Evolutionary conservation across 2,329 filamentous ascomycete species (phyloP), one percentile per base, ranked within the genome.

Genomic region (Fusarium irregulare): DNA sequence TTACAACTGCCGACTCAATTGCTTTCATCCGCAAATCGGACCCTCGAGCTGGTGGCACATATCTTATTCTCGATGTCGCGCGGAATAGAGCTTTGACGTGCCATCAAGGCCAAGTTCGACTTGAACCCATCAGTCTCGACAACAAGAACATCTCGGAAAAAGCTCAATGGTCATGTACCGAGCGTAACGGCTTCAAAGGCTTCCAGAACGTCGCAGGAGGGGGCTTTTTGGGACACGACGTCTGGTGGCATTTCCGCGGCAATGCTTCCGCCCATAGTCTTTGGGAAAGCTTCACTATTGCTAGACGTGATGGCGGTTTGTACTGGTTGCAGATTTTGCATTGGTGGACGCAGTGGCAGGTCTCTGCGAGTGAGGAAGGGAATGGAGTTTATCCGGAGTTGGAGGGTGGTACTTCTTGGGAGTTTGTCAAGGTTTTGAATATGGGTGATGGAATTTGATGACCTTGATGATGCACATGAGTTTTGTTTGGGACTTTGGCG

Each of bases 261-360:
- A 58, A 21, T 12, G 56, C 56, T 21, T 53, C 47, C 9, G 2
- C 8, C 10, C 56, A 53, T 20, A 58, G 56, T 10, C 56, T 58
- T 10, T 58, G 56, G 56, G 56, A 58, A 13, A 44, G 34, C 28
- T 58, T 58, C 14, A 58, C 56, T 12, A 58, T 58, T 16, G 56
- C 47, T 0, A 37, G 56, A n/a, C 37, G 56, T 4, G 47, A 42
- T 18, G 25, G 48, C 1, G 56, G 48, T 23, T 47, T 58, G 13
- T 58, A 58, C 12, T 58, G 56, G 56, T 7, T 58, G 2, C 47
- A 53, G 21, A 58, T 58, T 10, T 21, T 58, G 5, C 56, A 58
- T 21, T 58, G 56, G 56, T 58, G 56, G 56, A 53, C 56, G 18
- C 56, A 58, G 27, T 58, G 56, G 56, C 56, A 58, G 21, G 56